Base-by-base conservation (phyloP, 2,329 filamentous ascomycete species). In the Boeremia lycopersici region DNA sequence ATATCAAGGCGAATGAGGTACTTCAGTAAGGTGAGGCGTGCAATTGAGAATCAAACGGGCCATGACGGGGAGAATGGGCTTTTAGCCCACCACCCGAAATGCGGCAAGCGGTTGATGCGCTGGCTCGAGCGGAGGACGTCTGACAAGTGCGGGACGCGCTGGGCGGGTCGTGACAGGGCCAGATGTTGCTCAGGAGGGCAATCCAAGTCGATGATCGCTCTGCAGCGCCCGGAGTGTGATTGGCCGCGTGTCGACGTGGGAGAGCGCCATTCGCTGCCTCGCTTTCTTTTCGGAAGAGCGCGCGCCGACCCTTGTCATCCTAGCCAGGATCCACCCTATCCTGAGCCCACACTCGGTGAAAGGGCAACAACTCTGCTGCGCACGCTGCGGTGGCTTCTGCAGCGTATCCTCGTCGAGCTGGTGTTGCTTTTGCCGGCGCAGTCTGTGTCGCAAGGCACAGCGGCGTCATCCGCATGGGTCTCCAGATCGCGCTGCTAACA, bases 101-200 rank as follows among this genome's bases (percentile, higher is more conserved):
- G 60, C 53, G 54, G 38, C 48, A 48, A 43, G 52, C 43, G 36
- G 42, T 51, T 60, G 71, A 70, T 72, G 70, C 62, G 70, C 57
- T 73, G 71, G 71, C 71, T 68, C 68, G 62, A 60, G 63, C 55
- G 59, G 59, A 65, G 59, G 53, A 63, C 57, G 63, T 66, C 65
- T 68, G 65, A 69, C 62, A 59, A 64, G 52, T 60, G 63, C 57
- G 59, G 59, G 60, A 56, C 56, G 52, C 55, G 57, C 53, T 63
- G 55, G 56, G 61, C 62, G 60, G 45, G 62, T 61, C 53, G 55
- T 56, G 48, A 47, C 49, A 61, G 58, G 60, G 50, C 61, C 54
- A 67, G 56, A 62, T 57, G 54, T 60, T 48, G 60, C 59, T 58
- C 56, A 66, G 61, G 64, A 65, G 63, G 71, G 69, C 65, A 69